Base-by-base conservation (phyloP, 306 rosid genomes). In the Castanea sativa region DNA sequence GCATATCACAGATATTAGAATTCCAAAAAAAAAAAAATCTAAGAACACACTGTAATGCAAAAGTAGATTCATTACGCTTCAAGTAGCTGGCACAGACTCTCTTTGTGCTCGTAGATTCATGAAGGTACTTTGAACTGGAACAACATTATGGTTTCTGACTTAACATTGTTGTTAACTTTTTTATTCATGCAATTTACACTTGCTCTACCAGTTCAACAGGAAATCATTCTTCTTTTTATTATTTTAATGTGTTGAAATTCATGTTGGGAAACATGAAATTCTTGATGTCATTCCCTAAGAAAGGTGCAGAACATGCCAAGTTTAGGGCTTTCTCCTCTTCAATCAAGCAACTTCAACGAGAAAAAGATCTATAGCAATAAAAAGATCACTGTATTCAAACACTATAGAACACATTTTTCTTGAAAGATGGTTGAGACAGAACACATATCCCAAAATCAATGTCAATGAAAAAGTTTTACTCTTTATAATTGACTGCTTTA, bases 401-500 rank as follows among this genome's bases (percentile, higher is more conserved):
- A 18, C 25, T 16, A 64, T 63, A 30, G 19, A 15, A 19, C 69
- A 61, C 16, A 61, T 60, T 65, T 32, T 33, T 14, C 23, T 65
- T 18, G 49, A 33, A 65, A 65, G 23, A 6, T 8, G 49, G 49
- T 65, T 65, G 14, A 65, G 71, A 65, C 71, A 79, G 79, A 82
- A 59, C 32, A 38, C 23, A 63, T 70, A 71, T 78, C 78, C 79
- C 76, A 55, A 21, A 33, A 64, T 32, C 77, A 53, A 76, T 30
- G 61, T 81, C 69, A 19, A 41, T 29, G 59, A 73, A 45, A 69
- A 78, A 77, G 60, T 15, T 77, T 58, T 71, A 65, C 20, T 8
- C 3, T 19, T 51, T 51, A 76, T 78, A 41, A 41, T 71, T 56
- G 73, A 69, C 65, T 81, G 64, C 69, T 77, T 63, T 21, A 78